Base-by-base conservation (phyloP, 2,329 filamentous ascomycete species). In the Xylaria sp. region DNA sequence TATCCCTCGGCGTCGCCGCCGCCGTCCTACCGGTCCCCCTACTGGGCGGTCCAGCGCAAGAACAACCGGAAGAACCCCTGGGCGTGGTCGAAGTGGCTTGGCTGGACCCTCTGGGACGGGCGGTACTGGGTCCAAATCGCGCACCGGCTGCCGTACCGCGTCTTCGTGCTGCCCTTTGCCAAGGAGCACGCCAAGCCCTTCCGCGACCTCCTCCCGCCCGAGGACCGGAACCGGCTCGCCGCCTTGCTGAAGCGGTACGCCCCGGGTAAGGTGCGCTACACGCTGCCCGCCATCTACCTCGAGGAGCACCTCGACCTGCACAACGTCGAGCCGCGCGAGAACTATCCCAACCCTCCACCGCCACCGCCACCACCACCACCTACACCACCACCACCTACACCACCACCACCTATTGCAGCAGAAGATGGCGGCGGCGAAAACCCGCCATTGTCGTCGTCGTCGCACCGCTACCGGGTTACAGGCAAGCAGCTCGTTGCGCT, bases 81-180 rank as follows among this genome's bases (percentile, higher is more conserved):
- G 67, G 54, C 56, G 7, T 69, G 69, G 67, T 53, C 61, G 1
- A 4, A n/a, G 2, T 73, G 71, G 72, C 54, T 51, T 34, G 56
- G 47, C 1, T 76, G 75, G 71, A 54, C 62, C 43, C 66, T 80
- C 49, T 88, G 78, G 72, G 85, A 88, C 66, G 81, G 83, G 0
- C 81, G 85, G 2, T 88, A 79, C 69, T 88, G 85, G 85, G 69
- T 87, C 16, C 74, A 77, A 16, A 50, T 84, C 8, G 69, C 70
- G 18, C 70, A 75, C 43, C 75, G 76, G 4, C 69, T 77, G 6
- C 75, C 75, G 2, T 72, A 72, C 45, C 66, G 67, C 13, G 69
- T 81, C 16, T 65, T 71, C 17, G 57, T 85, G 2, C 73, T 72
- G 29, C 82, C 82, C 0, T 79, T 81, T 60, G 66, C 72, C 2